Evolutionary conservation across 129 eudicot genomes (phyloP), one percentile per base, ranked within the genome.

Genomic region (Flaveria linearis): DNA sequence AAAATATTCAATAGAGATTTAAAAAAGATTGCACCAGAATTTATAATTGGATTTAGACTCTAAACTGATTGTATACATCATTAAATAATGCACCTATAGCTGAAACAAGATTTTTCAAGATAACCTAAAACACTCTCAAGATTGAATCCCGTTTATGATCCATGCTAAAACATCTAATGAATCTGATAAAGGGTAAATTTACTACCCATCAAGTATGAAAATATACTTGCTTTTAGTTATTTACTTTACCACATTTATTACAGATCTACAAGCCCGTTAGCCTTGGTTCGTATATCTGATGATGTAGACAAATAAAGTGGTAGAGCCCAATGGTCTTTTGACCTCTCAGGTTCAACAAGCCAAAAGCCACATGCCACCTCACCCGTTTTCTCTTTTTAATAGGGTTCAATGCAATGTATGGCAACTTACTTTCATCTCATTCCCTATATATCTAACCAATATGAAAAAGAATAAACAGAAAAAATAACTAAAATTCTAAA

Each of bases 341-440:
- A 33, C 39, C 39, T 53, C 65, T 17, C 78, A 42, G 58, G 58
- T 73, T 20, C 68, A 23, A 6, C 60, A 57, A 65, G 26, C 68
- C 45, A 33, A 25, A 70, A 65, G 26, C 68, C 45, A 33, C 46
- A 70, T 1, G 62, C 64, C 30, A 71, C 42, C 63, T 51, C 51
- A 52, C n/a, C 41, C 28, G 30, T 51, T 60, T 70, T 50, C 15
- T 52, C 41, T 25, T 12, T 12, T 11, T 58, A 22, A 3, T 26
- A 62, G 42, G 43, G 68, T 62, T 61, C 11, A 28, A 14, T 62
- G 45, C 68, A 28, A 28, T 62, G 30, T 13, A 62, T 62, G 18
- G 68, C 43, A 62, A 28, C 43, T 62, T 28, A 23, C 36, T 10
- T 62, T 28, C 42, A 12, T 25, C 26, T 23, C 68, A 62, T 28